Conservation (phyloP, 2,329 filamentous ascomycete species). For the Cladosporium halotolerans region DNA sequence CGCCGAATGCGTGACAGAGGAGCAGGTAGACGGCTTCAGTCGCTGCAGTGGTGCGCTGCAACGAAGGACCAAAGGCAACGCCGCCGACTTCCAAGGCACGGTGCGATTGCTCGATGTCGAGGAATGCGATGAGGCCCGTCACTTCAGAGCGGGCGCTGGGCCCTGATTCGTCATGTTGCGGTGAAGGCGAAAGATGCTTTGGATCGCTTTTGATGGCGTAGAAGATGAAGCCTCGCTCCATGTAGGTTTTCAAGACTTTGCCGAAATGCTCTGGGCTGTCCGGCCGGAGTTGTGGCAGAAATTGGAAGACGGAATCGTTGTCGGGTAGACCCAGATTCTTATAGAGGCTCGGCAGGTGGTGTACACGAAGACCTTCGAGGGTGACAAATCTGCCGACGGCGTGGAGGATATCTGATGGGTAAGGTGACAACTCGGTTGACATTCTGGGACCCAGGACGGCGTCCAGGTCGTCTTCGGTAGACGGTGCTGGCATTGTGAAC, state of each 20-base stretch:
- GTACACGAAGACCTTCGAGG: conserved; percentile 12
- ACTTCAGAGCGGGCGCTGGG: conserved; percentile 24
- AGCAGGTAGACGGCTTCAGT: conserved; percentile 56
- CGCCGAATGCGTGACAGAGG: conserved; percentile 48
- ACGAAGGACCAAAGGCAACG: conserved; percentile 44
- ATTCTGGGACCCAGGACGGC: background rate
- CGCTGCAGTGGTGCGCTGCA: conserved; percentile 50
- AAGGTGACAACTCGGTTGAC: background rate
- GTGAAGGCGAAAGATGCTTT: background rate
- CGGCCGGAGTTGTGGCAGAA: conserved; percentile 32
- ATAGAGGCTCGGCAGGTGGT: conserved; percentile 14
- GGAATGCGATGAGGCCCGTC: conserved; percentile 38
- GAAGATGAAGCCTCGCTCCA: conserved; percentile 25
- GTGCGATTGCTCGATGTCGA: conserved; percentile 45
- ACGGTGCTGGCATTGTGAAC: too few relatives aligned
- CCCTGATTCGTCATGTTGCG: background rate
- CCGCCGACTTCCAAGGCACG: conserved; percentile 53
- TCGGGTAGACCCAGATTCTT: conserved; percentile 10
- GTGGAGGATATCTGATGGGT: conserved; percentile 7
- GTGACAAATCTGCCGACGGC: conserved; percentile 14
- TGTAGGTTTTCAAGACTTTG: conserved; percentile 13
- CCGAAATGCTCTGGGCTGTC: conserved; percentile 20
- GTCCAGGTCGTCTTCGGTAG: background rate
- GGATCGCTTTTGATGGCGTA: conserved; percentile 41
- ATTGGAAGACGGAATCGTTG: conserved; percentile 34